Percentiles rank a stretch among this genome's conserved stretches.
phyloP scores from a whole-genome alignment of 202 grass and related monocot species.

The Alloteropsis angusta region DNA sequence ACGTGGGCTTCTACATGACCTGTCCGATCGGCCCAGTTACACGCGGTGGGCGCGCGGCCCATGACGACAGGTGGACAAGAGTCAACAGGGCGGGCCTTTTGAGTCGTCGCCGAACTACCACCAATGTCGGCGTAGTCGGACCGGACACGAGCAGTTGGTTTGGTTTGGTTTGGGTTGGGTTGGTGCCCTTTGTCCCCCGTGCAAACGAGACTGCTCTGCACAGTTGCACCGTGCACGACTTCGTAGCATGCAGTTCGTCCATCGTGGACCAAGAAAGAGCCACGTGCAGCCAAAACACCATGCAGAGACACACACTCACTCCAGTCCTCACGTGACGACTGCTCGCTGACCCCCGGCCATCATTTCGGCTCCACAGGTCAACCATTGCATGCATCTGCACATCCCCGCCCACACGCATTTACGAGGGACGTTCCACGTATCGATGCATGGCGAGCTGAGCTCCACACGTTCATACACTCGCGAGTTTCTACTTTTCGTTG shows the following conservation, averaged over 20 bases:
- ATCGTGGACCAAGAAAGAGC: not conserved
- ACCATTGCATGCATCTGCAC: not conserved
- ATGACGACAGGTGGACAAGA: too few relatives aligned
- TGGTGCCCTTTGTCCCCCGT: conserved; percentile 11
- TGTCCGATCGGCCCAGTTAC: too few relatives aligned
- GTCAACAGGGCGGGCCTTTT: too few relatives aligned
- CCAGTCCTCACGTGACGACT: not conserved
- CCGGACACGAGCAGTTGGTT: too few relatives aligned
- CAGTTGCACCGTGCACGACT: not conserved
- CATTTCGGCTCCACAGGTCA: not conserved
- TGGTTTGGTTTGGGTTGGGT: too few relatives aligned
- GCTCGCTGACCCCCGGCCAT: not conserved
- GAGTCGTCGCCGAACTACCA: too few relatives aligned
- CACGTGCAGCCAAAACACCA: not conserved
- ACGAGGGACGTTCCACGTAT: not conserved
- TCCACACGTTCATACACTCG: not conserved
- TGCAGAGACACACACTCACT: not conserved
- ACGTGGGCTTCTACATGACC: too few relatives aligned
- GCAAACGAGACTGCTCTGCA: not conserved
- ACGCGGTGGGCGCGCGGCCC: too few relatives aligned
- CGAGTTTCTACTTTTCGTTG: too few relatives aligned
- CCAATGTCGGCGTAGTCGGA: too few relatives aligned
- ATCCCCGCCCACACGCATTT: not conserved
- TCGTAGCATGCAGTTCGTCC: not conserved
- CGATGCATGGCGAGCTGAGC: not conserved